Percentiles rank a stretch among this genome's conserved stretches.
phyloP scores from a whole-genome alignment of 805 yeast species.

The Clavispora phyllophila region DNA sequence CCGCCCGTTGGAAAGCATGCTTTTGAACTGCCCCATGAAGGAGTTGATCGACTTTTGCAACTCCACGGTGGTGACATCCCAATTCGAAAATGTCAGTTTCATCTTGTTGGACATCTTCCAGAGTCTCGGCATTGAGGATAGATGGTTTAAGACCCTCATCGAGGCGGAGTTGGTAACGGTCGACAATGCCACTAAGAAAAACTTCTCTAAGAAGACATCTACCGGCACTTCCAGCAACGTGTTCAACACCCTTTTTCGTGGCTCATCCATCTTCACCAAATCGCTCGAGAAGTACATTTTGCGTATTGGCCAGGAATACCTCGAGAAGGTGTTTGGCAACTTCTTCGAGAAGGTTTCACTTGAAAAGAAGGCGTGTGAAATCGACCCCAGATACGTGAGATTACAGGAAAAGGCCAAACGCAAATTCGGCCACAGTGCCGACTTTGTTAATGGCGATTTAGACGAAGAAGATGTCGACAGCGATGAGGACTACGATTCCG shows the following conservation, averaged over 20 bases:
- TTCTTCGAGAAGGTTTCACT: constrained; percentile 51
- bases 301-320: constrained; percentile 72
- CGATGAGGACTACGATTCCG: constrained; percentile 23
- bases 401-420: constrained; percentile 26
- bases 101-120: constrained; percentile 73
- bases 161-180: constrained; percentile 56
- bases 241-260: constrained; percentile 70
- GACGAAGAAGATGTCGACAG: constrained; percentile 22
- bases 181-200: constrained; percentile 41
- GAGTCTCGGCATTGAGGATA: constrained; percentile 58
- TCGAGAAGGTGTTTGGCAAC: constrained; percentile 68
- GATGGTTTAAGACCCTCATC: constrained; percentile 69
- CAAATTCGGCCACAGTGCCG: constrained; percentile 12
- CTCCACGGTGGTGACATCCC: constrained; percentile 30
- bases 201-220: constrained; percentile 26
- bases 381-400: constrained; percentile 66
- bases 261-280: constrained; percentile 78
- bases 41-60: constrained; percentile 48
- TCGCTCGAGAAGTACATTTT: constrained; percentile 73
- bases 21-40: constrained; percentile 47
- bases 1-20: constrained; percentile 56
- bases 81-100: constrained; percentile 51
- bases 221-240: constrained; percentile 30
- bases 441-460: background rate
- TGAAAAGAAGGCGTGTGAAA: constrained; percentile 60